phyloP scores from a whole-genome alignment of 257 asterid species.

The Solanum acaule region DNA sequence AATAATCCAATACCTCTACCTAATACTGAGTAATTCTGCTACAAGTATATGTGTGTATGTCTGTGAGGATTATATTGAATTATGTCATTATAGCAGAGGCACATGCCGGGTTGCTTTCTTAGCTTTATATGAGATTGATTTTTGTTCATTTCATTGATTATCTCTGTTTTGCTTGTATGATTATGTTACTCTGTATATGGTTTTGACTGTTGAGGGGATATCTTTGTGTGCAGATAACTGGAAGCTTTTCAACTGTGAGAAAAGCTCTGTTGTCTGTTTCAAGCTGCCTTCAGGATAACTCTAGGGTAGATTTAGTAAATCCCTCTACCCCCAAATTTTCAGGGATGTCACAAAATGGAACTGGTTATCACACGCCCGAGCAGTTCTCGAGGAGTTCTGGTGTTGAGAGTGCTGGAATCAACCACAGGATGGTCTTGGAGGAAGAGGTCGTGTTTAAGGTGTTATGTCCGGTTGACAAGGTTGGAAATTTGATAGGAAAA shows the following conservation, averaged over 20 bases:
- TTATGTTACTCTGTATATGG: not conserved
- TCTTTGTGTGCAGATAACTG: slow-evolving; percentile 5
- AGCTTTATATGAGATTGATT: not conserved
- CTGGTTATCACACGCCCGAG: slow-evolving; percentile 5
- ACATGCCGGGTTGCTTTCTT: not conserved
- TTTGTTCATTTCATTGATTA: not conserved
- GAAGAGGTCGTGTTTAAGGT: slow-evolving; percentile 13
- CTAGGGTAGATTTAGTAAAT: not conserved
- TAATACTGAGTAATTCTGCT: not conserved
- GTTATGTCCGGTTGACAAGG: slow-evolving; percentile 15
- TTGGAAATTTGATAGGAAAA: slow-evolving; percentile 15
- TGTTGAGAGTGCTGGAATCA: slow-evolving; percentile 4
- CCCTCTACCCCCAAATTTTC: slow-evolving; percentile 6
- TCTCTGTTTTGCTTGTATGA: not conserved
- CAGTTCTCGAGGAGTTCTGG: slow-evolving; percentile 3
- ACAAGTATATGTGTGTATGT: not conserved
- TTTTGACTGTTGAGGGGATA: not conserved
- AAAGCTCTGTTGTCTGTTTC: slow-evolving; percentile 12
- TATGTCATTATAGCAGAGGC: not conserved
- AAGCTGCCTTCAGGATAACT: slow-evolving; percentile 8
- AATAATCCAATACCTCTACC: not conserved
- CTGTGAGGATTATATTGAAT: not conserved
- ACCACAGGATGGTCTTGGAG: slow-evolving; percentile 8
- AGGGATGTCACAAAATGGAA: not conserved
- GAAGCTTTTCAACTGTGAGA: slow-evolving; percentile 6